Conservation (phyloP, 805 yeast genomes). For the Yarrowia sp. region DNA sequence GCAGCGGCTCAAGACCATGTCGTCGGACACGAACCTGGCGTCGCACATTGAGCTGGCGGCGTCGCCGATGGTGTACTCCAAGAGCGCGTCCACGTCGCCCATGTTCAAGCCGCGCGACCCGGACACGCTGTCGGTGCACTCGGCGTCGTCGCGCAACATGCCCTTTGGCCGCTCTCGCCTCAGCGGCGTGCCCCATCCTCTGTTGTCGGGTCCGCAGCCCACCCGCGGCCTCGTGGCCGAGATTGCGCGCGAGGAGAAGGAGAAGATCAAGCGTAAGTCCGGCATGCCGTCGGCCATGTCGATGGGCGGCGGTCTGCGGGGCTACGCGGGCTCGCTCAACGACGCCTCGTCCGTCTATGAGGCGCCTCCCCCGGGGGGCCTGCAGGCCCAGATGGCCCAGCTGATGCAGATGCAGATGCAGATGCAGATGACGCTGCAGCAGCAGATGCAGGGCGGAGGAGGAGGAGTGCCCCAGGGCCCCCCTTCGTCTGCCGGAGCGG, state of each 20-base stretch:
- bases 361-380: conserved; percentile 29
- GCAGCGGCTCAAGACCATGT: conserved; percentile 29
- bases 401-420: conserved; percentile 39
- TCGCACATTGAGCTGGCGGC: conserved; percentile 15
- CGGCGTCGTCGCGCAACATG: not conserved
- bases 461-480: not conserved
- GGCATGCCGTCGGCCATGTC: not conserved
- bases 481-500: not conserved
- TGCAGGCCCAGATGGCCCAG: conserved; percentile 39
- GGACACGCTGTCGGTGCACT: not conserved
- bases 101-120: conserved; percentile 7
- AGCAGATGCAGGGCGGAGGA: conserved; percentile 18
- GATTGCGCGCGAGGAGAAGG: conserved; percentile 43
- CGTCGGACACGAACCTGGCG: conserved; percentile 29
- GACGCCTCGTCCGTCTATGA: conserved; percentile 25
- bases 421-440: conserved; percentile 30
- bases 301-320: not conserved
- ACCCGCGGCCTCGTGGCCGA: conserved; percentile 43
- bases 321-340: conserved; percentile 12
- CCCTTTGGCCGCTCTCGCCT: conserved; percentile 12
- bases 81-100: conserved; percentile 16
- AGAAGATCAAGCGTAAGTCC: conserved; percentile 36
- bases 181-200: conserved; percentile 20
- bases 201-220: conserved; percentile 16
- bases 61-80: not conserved